Conservation (phyloP, 1,284 basidiomycete genomes). For the Pascua sp. region DNA sequence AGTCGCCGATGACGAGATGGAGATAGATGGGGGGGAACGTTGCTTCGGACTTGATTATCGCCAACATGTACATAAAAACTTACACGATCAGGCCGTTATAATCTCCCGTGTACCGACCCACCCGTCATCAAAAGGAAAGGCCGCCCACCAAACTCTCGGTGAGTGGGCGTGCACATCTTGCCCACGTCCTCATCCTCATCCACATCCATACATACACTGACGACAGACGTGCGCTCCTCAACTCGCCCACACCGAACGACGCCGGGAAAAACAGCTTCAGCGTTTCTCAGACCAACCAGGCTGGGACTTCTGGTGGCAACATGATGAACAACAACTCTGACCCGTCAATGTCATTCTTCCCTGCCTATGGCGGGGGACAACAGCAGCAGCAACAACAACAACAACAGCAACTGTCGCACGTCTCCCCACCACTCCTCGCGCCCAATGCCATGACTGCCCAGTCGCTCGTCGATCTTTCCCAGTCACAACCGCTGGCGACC, state of each 20-base stretch:
- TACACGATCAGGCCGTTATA: conserved; percentile 16
- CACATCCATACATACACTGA: not conserved
- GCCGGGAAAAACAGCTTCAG: not conserved
- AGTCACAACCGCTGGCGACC: not conserved
- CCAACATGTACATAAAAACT: no score
- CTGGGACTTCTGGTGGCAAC: no score
- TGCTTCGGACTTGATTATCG: no score
- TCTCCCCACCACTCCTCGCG: not conserved
- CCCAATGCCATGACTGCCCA: not conserved
- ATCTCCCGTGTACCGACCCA: conserved; percentile 23
- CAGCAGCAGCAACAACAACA: not conserved
- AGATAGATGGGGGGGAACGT: not conserved
- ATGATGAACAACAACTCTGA: no score
- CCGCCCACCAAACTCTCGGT: conserved; percentile 19
- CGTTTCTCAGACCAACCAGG: no score
- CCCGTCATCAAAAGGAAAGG: conserved; percentile 26
- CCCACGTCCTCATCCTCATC: no score
- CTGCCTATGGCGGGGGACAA: not conserved
- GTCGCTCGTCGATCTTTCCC: conserved; percentile 5
- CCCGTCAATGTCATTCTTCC: no score
- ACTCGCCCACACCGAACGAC: not conserved
- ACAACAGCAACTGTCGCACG: not conserved
- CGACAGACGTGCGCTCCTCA: not conserved
- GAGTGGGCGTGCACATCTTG: not conserved
- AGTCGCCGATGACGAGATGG: conserved; percentile 3